Evolutionary conservation across 305 asterid genomes (phyloP).

Genomic region (Fraxinus greggii): DNA sequence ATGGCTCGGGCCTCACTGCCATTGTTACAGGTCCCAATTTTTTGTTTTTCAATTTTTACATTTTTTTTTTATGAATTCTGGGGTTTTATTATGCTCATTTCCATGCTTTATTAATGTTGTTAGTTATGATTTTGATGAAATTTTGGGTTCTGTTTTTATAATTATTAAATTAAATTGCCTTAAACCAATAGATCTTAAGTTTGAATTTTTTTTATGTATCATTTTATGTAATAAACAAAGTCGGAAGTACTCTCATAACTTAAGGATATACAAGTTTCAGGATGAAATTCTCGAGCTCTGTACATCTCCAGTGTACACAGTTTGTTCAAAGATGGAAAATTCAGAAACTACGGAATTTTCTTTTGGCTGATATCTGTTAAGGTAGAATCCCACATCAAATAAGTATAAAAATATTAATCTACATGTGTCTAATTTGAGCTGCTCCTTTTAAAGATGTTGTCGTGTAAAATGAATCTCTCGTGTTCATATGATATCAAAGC

Average conservation of each 20-base stretch:
- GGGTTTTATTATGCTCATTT: background rate
- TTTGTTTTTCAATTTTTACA: background rate
- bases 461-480: background rate
- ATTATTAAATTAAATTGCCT: background rate
- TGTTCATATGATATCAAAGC: background rate
- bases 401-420: background rate
- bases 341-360: background rate
- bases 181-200: background rate
- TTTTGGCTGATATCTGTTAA: background rate
- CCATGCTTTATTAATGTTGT: background rate
- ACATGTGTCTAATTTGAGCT: background rate
- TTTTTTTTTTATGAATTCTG: background rate
- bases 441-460: background rate
- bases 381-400: background rate
- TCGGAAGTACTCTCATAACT: background rate
- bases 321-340: background rate
- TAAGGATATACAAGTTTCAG: background rate
- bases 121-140: background rate
- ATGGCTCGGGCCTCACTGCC: conserved; percentile 76
- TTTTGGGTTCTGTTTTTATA: background rate
- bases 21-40: conserved; percentile 65
- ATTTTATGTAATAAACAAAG: background rate
- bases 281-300: background rate
- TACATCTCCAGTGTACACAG: background rate
- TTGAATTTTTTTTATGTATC: background rate